Conservation (phyloP, 106 monocot species). For the Dendrobium chrysotoxum region DNA sequence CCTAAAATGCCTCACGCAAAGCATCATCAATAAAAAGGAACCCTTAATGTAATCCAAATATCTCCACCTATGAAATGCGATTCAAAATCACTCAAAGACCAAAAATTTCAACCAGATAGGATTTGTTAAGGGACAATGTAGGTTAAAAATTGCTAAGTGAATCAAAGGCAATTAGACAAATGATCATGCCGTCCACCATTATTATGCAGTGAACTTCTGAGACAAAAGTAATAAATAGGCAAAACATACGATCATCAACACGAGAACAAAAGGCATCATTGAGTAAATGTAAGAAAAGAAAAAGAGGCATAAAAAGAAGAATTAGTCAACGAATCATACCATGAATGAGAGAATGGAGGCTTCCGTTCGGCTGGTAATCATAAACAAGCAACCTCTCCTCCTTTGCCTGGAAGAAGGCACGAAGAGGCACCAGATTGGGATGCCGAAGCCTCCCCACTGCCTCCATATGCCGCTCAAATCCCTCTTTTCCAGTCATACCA, state of each 20-base stretch:
- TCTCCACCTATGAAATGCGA: too few relatives aligned
- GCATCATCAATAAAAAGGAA: too few relatives aligned
- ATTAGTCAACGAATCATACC: conserved; percentile 27
- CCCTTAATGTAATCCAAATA: too few relatives aligned
- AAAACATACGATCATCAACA: background rate
- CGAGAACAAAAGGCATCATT: background rate
- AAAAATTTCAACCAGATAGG: background rate
- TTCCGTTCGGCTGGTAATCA: conserved; percentile 85
- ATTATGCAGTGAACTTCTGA: background rate
- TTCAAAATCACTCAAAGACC: background rate
- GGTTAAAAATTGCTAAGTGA: background rate
- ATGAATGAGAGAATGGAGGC: conserved; percentile 77
- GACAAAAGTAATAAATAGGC: background rate
- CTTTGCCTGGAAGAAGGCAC: conserved; percentile 80
- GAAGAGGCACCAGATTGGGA: conserved; percentile 69
- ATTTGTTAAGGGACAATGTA: background rate
- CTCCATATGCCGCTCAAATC: conserved; percentile 79
- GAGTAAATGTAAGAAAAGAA: background rate
- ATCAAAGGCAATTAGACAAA: background rate
- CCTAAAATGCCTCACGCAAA: too few relatives aligned
- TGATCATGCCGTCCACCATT: background rate
- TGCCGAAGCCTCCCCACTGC: conserved; percentile 68
- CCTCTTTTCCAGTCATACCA: conserved; percentile 40
- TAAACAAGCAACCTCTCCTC: conserved; percentile 87
- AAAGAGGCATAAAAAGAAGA: background rate